Evolutionary conservation across 2,329 filamentous ascomycete species (phyloP).

Genomic region (Aplosporella prunicola): DNA sequence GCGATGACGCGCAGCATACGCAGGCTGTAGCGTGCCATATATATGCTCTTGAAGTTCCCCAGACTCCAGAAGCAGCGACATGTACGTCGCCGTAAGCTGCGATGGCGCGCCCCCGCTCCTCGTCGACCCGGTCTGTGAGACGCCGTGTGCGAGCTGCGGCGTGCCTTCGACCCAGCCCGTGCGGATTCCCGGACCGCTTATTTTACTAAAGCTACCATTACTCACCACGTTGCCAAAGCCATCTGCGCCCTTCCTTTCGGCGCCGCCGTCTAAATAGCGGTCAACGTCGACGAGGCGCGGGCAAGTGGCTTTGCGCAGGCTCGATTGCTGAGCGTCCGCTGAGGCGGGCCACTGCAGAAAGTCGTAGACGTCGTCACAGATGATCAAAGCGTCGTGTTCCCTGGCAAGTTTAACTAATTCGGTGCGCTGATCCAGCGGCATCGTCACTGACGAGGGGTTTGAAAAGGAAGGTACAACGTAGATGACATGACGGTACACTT

Average conservation of each 20-base stretch:
- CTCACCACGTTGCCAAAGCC: slow-evolving; percentile 72
- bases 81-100: slow-evolving; percentile 48
- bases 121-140: slow-evolving; percentile 52
- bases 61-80: slow-evolving; percentile 45
- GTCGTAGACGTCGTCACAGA: slow-evolving; percentile 92
- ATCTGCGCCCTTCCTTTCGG: slow-evolving; percentile 38
- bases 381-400: slow-evolving; percentile 68
- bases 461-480: slow-evolving; percentile 83
- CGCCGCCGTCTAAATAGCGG: slow-evolving; percentile 50
- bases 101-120: slow-evolving; percentile 51
- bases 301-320: slow-evolving; percentile 42
- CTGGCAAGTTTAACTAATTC: slow-evolving; percentile 68
- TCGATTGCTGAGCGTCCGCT: slow-evolving; percentile 17
- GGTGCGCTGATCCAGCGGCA: slow-evolving; percentile 59
- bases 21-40: slow-evolving; percentile 42
- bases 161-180: slow-evolving; percentile 83
- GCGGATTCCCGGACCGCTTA: slow-evolving; percentile 68
- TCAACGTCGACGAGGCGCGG: slow-evolving; percentile 75
- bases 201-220: slow-evolving; percentile 87
- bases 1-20: slow-evolving; percentile 45
- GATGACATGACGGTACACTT: slow-evolving; percentile 78
- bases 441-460: slow-evolving; percentile 79
- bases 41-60: slow-evolving; percentile 47
- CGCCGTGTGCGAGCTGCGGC: slow-evolving; percentile 48
- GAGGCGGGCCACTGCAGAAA: slow-evolving; percentile 66